These are phyloP conservation scores for Cordyceps javanica DNA, from an alignment of 2,329 filamentous ascomycete species.

Conservation along the genomic window DNA sequence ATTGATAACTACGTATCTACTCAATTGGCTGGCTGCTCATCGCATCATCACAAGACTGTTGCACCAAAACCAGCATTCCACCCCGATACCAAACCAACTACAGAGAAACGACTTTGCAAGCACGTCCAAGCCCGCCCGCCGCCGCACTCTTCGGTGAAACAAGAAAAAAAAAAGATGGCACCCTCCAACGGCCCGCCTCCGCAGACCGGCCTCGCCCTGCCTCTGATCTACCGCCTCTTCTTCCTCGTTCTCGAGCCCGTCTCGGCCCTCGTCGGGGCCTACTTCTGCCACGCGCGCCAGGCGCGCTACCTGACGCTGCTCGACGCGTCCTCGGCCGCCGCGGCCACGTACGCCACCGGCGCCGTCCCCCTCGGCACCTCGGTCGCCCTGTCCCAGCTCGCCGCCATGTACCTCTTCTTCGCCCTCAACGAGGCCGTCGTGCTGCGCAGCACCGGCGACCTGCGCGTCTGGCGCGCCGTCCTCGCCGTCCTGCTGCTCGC, in stretches of 20 bases:
- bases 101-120: not conserved
- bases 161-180: not conserved
- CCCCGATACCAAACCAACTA: not conserved
- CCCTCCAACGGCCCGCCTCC: not conserved
- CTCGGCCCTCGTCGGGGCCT: conserved; percentile 47
- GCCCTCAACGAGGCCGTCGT: conserved; percentile 72
- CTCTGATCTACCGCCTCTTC: conserved; percentile 60
- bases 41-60: not conserved
- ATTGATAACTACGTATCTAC: no score
- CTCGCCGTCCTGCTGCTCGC: conserved; percentile 63
- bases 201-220: conserved; percentile 40
- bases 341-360: conserved; percentile 16
- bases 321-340: conserved; percentile 44
- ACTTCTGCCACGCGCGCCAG: conserved; percentile 44
- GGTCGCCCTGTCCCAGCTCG: conserved; percentile 66
- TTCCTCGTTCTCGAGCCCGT: conserved; percentile 67
- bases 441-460: conserved; percentile 60
- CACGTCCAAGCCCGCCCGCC: not conserved
- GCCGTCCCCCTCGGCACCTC: conserved; percentile 52
- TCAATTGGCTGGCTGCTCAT: no score
- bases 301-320: conserved; percentile 58
- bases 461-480: conserved; percentile 63
- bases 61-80: no score
- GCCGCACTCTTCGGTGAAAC: no score
- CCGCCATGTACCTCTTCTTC: conserved; percentile 73